Evolutionary conservation across 345 rosid species (phyloP).

Genomic region (Triadica sebifera): DNA sequence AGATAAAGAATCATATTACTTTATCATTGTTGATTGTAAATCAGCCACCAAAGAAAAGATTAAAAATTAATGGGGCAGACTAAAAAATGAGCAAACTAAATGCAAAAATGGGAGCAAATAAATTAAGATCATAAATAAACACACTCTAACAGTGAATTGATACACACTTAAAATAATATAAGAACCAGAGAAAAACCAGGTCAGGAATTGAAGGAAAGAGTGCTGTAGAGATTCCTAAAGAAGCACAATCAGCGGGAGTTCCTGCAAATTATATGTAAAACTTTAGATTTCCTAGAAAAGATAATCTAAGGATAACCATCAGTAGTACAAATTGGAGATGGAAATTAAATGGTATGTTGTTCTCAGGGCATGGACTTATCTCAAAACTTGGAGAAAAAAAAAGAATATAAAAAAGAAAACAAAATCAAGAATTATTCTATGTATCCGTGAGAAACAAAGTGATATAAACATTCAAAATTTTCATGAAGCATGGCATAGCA

Average conservation of each 20-base stretch:
- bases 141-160: background rate
- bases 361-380: background rate
- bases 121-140: background rate
- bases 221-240: constrained; percentile 64
- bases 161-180: constrained; percentile 4
- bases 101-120: background rate
- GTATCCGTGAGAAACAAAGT: background rate
- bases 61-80: background rate
- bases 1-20: background rate
- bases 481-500: background rate
- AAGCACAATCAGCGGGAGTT: constrained; percentile 90
- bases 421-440: background rate
- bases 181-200: constrained; percentile 50
- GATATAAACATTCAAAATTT: background rate
- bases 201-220: constrained; percentile 77
- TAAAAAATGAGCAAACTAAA: background rate
- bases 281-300: background rate
- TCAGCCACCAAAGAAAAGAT: background rate
- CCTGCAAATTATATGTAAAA: constrained; percentile 41
- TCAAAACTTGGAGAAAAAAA: background rate
- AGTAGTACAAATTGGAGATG: background rate
- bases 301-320: background rate
- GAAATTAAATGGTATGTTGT: background rate
- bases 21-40: background rate
- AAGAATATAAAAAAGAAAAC: background rate